phyloP scores from a whole-genome alignment of 164 flowering plant genomes.

The Aristolochia fimbriata region DNA sequence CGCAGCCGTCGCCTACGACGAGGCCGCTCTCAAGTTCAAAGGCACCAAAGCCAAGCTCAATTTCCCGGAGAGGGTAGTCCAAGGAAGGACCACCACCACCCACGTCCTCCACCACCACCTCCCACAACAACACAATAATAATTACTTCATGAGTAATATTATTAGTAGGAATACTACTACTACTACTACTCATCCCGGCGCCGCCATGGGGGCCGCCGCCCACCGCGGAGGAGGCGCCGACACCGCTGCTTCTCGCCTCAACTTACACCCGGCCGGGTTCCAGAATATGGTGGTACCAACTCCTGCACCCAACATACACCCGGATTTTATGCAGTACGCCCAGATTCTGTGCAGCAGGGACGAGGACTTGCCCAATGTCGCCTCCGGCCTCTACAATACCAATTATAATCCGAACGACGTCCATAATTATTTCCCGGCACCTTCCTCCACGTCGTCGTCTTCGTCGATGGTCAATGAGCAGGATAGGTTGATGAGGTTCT shows the following conservation, averaged over 20 bases:
- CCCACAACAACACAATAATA: too few relatives aligned
- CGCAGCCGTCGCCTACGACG: conserved; percentile 74
- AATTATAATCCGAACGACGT: neutral
- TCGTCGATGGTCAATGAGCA: conserved; percentile 8
- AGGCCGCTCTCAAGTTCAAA: conserved; percentile 64
- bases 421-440: neutral
- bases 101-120: conserved; percentile 10
- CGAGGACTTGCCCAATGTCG: conserved; percentile 12
- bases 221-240: too few relatives aligned
- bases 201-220: too few relatives aligned
- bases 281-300: too few relatives aligned
- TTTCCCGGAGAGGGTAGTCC: conserved; percentile 74
- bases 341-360: conserved; percentile 19
- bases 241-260: too few relatives aligned
- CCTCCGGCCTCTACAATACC: conserved; percentile 10
- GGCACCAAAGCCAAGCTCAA: conserved; percentile 78
- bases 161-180: too few relatives aligned
- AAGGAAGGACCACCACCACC: conserved; percentile 13
- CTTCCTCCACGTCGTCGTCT: conserved; percentile 16
- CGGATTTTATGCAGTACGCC: conserved; percentile 23
- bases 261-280: too few relatives aligned
- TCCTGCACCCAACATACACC: conserved; percentile 9
- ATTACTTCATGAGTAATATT: too few relatives aligned
- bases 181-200: too few relatives aligned
- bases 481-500: conserved; percentile 4